Evolutionary conservation across 345 rosid species (phyloP), one percentile per base, ranked within the genome.

Genomic region (Eucalyptus curtisii): DNA sequence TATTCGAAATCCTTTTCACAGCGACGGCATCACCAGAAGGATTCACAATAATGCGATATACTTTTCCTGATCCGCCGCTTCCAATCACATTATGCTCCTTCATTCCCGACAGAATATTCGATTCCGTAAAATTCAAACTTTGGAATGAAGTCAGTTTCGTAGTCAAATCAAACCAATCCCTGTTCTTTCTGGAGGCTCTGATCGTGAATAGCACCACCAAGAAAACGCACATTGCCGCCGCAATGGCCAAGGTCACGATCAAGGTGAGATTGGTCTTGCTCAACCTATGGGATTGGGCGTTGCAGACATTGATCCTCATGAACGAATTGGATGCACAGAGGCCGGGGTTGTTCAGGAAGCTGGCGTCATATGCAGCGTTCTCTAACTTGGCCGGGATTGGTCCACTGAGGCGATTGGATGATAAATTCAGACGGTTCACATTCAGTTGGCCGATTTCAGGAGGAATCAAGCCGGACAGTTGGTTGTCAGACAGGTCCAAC

Each of bases 61-160:
- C 96, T 61, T 93, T 92, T 40, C 97, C 97, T 16, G 98, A 95
- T 8, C 96, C 96, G 17, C 96, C 97, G 44, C 92, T 92, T 80
- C 98, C 97, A 24, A 96, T 91, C 89, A 91, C 59, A 76, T 95
- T 94, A 8, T 79, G 66, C 76, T 94, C 96, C 79, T 86, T 91
- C 93, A 96, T 50, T 59, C 92, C 93, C 2, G 90, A 64, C 87
- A 95, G 50, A 47, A 96, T 89, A 86, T 89, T 88, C 48, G 88
- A 88, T 44, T 89, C 91, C 5, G 92, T 92, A 91, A 96, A 96
- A 88, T 90, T 90, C 88, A 93, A 22, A 71, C 66, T 90, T 80
- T 94, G 94, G 92, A 95, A 96, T n/a, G 94, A 79, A 13, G 92
- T 94, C 88, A 91, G 86, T 91, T 93, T 93, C 91, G 93, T 92